Evolutionary conservation across 2,329 filamentous ascomycete genomes (phyloP), one percentile per base, ranked within the genome.

Genomic region (Setomelanomma holmii): DNA sequence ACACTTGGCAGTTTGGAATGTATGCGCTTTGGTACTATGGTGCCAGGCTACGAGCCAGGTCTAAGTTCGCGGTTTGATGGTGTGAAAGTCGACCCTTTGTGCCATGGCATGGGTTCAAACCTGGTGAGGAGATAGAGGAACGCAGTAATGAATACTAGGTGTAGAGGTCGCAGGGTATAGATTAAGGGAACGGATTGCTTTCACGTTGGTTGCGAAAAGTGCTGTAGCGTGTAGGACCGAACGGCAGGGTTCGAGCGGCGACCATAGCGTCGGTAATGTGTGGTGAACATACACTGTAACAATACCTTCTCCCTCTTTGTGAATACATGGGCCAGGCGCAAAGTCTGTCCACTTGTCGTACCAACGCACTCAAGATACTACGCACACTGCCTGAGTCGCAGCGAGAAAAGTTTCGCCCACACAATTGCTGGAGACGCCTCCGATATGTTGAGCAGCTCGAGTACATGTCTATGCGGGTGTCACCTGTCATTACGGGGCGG

Each of bases 21-120:
- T 56, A 49, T 38, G 23, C 54, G 8, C 40, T 66, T 12, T 66
- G 61, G 42, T 45, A 42, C 24, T 63, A 56, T 27, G 59, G 59
- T 8, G 53, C 56, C 5, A 57, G 46, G 20, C 27, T 63, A 44
- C 50, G 61, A 39, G 59, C 61, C 10, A 50, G 53, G 23, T 62
- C 56, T 4, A 64, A 61, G 41, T 62, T 62, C 23, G 59, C 59
- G 21, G 24, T 56, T 24, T 58, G 20, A 49, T 21, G 27, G 2
- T 16, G 16, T 6, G 14, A 30, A 33, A 24, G 19, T 44, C 27
- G 27, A 19, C 17, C 10, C 12, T 11, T 12, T 42, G 22, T 6
- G 24, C 14, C 34, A 17, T 36, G 27, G 10, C 27, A 30, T 30
- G n/a, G n/a, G n/a, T n/a, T 14, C 27, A 14, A 30, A 14, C 27